These are phyloP conservation scores for Mycosphaerella sp. DNA, from an alignment of 2,329 filamentous ascomycete species.

Conservation along the genomic window DNA sequence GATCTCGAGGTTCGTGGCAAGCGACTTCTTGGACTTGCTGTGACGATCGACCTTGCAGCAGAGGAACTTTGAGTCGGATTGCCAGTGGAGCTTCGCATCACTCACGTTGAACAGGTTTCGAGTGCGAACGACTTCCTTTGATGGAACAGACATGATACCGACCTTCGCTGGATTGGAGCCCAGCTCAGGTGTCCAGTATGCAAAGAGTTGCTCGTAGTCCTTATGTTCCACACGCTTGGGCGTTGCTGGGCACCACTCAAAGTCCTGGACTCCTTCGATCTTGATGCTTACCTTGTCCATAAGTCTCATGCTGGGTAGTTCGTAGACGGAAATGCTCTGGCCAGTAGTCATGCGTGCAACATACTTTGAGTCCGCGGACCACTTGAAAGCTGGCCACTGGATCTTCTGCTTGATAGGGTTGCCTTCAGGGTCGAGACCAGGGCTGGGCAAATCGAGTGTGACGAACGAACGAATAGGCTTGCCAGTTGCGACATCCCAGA, in stretches of 20 bases:
- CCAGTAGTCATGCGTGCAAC: constrained; percentile 86
- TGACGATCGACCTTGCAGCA: constrained; percentile 99
- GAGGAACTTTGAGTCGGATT: constrained; percentile 86
- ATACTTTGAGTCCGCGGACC: constrained; percentile 96
- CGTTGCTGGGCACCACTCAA: constrained; percentile 90
- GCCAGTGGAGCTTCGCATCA: constrained; percentile 98
- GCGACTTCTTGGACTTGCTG: constrained; percentile 98
- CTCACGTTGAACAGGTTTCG: constrained; percentile 97
- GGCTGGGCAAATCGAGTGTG: constrained; percentile 71
- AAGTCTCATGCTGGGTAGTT: constrained; percentile 80
- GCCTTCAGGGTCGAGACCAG: constrained; percentile 54
- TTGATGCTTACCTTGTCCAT: constrained; percentile 90
- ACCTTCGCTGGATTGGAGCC: constrained; percentile 98
- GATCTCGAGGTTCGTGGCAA: constrained; percentile 95
- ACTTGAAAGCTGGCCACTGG: constrained; percentile 99
- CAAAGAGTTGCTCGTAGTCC: constrained; percentile 90
- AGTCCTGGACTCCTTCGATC: constrained; percentile 93
- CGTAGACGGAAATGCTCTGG: constrained; percentile 85
- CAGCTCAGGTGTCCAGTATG: constrained; percentile 98
- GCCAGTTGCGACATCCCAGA: constrained; percentile 90
- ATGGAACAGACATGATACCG: constrained; percentile 89
- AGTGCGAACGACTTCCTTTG: constrained; percentile 87
- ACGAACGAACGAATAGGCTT: constrained; percentile 90
- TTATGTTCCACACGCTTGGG: constrained; percentile 79
- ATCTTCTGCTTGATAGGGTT: constrained; percentile 78